These are phyloP conservation scores for Eucalyptus albens DNA, from an alignment of 345 rosid species.

Conservation along the genomic window DNA sequence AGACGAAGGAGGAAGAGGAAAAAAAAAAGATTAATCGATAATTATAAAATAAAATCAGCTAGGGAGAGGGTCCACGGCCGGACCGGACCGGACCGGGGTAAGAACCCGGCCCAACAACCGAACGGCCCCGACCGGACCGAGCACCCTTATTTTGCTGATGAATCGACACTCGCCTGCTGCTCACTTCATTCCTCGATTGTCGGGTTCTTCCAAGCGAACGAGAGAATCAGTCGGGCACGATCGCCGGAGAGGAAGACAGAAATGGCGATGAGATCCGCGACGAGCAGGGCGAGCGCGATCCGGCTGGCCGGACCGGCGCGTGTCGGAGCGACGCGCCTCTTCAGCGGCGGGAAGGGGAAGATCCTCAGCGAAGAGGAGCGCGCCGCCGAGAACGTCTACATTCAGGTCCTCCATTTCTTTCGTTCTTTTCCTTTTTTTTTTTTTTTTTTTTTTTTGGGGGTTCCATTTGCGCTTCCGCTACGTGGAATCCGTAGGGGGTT, in stretches of 20 bases:
- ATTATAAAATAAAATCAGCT: not conserved
- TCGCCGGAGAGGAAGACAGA: not conserved
- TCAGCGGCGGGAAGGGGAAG: constrained; percentile 57
- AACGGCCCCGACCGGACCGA: not conserved
- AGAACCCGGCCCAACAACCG: not conserved
- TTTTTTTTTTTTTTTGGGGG: too few relatives aligned
- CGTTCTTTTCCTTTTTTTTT: not conserved
- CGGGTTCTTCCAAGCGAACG: not conserved
- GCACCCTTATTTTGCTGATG: not conserved
- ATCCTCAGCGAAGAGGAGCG: constrained; percentile 74
- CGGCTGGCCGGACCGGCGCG: constrained; percentile 30
- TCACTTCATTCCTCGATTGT: not conserved
- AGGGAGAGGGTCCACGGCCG: not conserved
- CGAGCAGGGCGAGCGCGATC: constrained; percentile 12
- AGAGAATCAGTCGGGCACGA: not conserved
- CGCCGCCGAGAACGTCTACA: constrained; percentile 60
- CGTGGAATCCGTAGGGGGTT: not conserved
- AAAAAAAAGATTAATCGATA: not conserved
- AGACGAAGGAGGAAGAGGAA: not conserved
- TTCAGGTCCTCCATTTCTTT: constrained; percentile 26
- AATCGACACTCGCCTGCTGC: not conserved
- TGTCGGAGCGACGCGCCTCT: constrained; percentile 21
- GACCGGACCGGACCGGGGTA: not conserved
- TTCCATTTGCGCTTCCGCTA: not conserved
- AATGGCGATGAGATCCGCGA: constrained; percentile 35